Evolutionary conservation across 352 stramenopile species (phyloP), one percentile per base, ranked within the genome.

Genomic region (Globisporangium alternatum): DNA sequence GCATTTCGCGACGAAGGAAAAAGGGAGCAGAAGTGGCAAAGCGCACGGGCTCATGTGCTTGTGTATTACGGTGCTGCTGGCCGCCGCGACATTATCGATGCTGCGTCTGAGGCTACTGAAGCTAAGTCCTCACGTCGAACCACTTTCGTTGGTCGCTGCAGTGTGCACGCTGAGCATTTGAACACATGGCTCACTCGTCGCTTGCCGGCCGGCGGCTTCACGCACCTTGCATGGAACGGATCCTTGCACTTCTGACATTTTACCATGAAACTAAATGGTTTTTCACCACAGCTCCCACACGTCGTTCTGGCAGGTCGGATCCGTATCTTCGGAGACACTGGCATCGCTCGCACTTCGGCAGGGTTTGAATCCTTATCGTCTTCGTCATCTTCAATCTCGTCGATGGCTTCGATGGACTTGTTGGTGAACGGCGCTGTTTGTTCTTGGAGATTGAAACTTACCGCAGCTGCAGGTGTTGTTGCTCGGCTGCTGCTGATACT

Each of bases 211-310:
- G 58, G 9, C 7, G 68, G 28, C 56, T 82, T 77, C 13, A 77
- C 66, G 41, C 77, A 86, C 3, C 74, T 66, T 8, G 75, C 72
- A 45, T 86, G 77, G 49, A 80, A 86, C 10, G 67, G 67, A 37
- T 79, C 64, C 44, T 78, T 75, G 70, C 77, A 86, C 55, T 81
- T 80, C 35, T 86, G 77, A 45, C 77, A 86, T 6, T 73, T 67
- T 5, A 86, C 70, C 77, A 86, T 86, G 43, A 86, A 83, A 6
- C 77, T 75, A 63, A 86, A 86, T 52, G 74, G 66, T 47, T 82
- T 68, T 53, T 80, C 45, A 12, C 67, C 22, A 58, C 77, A 86
- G 10, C 43, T 48, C 22, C 56, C 22, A 47, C 56, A 66, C 28
- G 45, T 60, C 35, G 54, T 35, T 22, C n/a, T 49, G 54, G 12